A percentile compares a stretch with the other conserved stretches of the same genome.
phyloP scores from a whole-genome alignment of 1,284 basidiomycete genomes.

The Rhizopogon hawkerae region DNA sequence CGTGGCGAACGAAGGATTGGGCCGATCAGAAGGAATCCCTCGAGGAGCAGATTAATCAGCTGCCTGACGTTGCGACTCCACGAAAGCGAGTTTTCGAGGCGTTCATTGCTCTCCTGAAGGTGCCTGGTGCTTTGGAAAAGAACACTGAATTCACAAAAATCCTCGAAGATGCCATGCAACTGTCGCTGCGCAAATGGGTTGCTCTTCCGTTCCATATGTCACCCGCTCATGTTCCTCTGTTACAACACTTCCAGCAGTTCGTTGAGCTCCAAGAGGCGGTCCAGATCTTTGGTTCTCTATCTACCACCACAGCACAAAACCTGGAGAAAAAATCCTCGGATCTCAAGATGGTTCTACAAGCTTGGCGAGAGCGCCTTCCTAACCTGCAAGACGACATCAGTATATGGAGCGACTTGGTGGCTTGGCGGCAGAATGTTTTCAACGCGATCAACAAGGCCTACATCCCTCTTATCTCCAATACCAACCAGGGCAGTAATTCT shows the following conservation, averaged over 20 bases:
- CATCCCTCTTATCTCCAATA: slow-evolving; percentile 74
- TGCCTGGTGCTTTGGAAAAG: slow-evolving; percentile 58
- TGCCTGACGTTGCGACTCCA: slow-evolving; percentile 86
- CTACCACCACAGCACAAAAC: slow-evolving; percentile 82
- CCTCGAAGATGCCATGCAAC: slow-evolving; percentile 94
- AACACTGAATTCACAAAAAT: slow-evolving; percentile 77
- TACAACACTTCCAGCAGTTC: slow-evolving; percentile 99
- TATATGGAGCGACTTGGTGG: slow-evolving; percentile 97
- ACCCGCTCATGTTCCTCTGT: slow-evolving; percentile 85
- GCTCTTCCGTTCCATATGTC: slow-evolving; percentile 82
- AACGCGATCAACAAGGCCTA: slow-evolving; percentile 97
- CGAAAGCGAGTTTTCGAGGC: slow-evolving; percentile 94
- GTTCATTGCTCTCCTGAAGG: slow-evolving; percentile 78
- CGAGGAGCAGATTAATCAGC: slow-evolving; percentile 76
- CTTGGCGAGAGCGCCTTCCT: slow-evolving; percentile 95
- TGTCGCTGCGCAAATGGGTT: slow-evolving; percentile 95
- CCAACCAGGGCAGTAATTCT: slow-evolving; percentile 39
- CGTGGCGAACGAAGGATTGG: slow-evolving; percentile 96
- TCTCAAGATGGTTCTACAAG: slow-evolving; percentile 91
- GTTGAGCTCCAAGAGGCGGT: slow-evolving; percentile 97
- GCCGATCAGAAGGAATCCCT: slow-evolving; percentile 69
- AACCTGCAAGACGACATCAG: slow-evolving; percentile 98
- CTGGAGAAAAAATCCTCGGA: slow-evolving; percentile 93
- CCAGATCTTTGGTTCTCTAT: slow-evolving; percentile 87
- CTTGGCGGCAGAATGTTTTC: slow-evolving; percentile 93